Conservation (phyloP, 352 stramenopile species). For the Phytophthora niederhauseri region DNA sequence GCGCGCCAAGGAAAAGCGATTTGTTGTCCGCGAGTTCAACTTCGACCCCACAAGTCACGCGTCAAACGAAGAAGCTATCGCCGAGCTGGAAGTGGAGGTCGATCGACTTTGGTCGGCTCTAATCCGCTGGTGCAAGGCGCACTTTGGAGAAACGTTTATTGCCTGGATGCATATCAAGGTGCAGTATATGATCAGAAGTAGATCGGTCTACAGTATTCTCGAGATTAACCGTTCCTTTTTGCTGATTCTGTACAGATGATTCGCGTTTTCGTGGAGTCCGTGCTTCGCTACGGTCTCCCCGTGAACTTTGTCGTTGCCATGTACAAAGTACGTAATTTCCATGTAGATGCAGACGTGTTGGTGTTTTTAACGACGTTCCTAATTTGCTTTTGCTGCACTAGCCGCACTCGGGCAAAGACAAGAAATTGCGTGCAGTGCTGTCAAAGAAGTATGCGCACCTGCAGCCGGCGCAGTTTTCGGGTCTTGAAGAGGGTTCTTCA, state of each 20-base stretch:
- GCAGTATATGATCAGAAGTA: background rate
- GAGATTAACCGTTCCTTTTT: constrained; percentile 6
- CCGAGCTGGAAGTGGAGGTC: constrained; percentile 89
- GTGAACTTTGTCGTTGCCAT: constrained; percentile 95
- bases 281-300: constrained; percentile 97
- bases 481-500: constrained; percentile 71
- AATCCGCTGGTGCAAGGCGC: constrained; percentile 97
- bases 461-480: constrained; percentile 84
- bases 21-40: constrained; percentile 91
- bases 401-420: constrained; percentile 81
- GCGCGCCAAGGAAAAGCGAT: constrained; percentile 94
- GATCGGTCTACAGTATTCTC: background rate
- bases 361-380: background rate
- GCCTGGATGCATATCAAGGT: constrained; percentile 99
- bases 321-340: constrained; percentile 63
- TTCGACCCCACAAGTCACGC: constrained; percentile 92
- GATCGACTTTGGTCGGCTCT: constrained; percentile 95
- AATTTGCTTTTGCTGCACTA: constrained; percentile 18
- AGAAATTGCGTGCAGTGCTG: constrained; percentile 80
- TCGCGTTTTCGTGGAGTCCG: constrained; percentile 97
- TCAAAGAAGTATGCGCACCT: constrained; percentile 88
- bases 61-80: constrained; percentile 89
- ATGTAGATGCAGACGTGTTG: background rate
- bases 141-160: constrained; percentile 98
- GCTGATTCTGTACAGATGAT: constrained; percentile 66